A percentile compares a stretch with the other conserved stretches of the same genome.
Conservation (phyloP, 345 rosid species). For the Mercurialis annua region DNA sequence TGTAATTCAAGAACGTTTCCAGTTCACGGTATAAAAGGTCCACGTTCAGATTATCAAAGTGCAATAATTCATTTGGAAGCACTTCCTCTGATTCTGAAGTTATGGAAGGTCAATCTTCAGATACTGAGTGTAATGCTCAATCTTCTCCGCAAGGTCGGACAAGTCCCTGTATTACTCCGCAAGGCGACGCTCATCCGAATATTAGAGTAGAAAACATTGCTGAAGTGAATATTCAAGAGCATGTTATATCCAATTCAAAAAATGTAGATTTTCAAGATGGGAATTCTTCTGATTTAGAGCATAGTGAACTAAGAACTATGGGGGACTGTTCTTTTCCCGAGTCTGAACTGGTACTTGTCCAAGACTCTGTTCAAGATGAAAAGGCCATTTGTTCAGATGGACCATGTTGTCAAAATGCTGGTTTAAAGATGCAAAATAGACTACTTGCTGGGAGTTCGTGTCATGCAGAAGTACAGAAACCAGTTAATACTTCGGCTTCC, state of each 20-base stretch:
- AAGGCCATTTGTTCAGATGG: slow-evolving; percentile 16
- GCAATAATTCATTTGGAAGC: slow-evolving; percentile 28
- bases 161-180: slow-evolving; percentile 30
- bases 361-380: too few relatives aligned
- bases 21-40: slow-evolving; percentile 34
- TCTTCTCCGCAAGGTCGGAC: slow-evolving; percentile 28
- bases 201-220: slow-evolving; percentile 22
- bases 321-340: background rate
- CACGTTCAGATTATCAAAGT: slow-evolving; percentile 40
- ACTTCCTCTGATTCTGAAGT: slow-evolving; percentile 30
- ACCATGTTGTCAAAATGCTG: slow-evolving; percentile 10
- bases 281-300: slow-evolving; percentile 19
- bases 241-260: slow-evolving; percentile 25
- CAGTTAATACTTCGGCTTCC: slow-evolving; percentile 21
- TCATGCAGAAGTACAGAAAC: slow-evolving; percentile 20
- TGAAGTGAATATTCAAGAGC: slow-evolving; percentile 21
- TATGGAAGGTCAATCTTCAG: slow-evolving; percentile 55
- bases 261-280: slow-evolving; percentile 25
- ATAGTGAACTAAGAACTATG: slow-evolving; percentile 1
- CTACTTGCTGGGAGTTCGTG: slow-evolving; percentile 5
- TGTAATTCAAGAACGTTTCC: slow-evolving; percentile 29
- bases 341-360: too few relatives aligned
- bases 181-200: slow-evolving; percentile 22
- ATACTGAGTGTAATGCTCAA: slow-evolving; percentile 29
- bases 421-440: background rate